These are phyloP conservation scores for Neonectria faginata DNA, from an alignment of 2,329 filamentous ascomycete species.

Conservation along the genomic window DNA sequence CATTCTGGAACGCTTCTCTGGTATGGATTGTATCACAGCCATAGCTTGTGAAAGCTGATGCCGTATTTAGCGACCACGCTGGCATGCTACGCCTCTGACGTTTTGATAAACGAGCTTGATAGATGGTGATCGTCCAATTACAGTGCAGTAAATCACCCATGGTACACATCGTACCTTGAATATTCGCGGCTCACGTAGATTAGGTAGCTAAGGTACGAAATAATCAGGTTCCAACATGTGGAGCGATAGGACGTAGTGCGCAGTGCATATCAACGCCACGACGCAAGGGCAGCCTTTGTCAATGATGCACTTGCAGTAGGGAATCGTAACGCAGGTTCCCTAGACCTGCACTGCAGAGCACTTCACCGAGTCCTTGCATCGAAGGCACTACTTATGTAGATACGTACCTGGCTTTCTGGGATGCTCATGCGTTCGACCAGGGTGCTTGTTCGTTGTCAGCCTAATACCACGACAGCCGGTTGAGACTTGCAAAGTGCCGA, in stretches of 20 bases:
- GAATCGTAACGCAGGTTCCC: neutral
- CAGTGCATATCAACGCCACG: neutral
- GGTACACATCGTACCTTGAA: neutral
- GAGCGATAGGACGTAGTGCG: neutral
- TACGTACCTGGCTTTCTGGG: neutral
- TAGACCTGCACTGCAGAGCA: neutral
- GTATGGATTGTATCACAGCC: neutral
- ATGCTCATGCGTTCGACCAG: neutral
- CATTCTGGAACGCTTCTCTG: conserved; percentile 1
- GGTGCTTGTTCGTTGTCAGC: neutral
- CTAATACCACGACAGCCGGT: neutral
- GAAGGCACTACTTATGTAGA: neutral
- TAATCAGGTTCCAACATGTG: conserved; percentile 14
- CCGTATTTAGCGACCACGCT: neutral
- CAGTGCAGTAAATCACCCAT: neutral
- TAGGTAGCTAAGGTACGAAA: neutral
- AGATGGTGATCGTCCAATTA: conserved; percentile 5
- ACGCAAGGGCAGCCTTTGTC: neutral
- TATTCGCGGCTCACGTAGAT: conserved; percentile 17
- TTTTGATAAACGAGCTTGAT: neutral
- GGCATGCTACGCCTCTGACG: neutral
- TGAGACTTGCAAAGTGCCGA: neutral
- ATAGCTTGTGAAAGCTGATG: neutral
- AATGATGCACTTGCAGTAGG: neutral
- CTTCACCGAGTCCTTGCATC: neutral